These are phyloP conservation scores for Telfairia occidentalis DNA, from an alignment of 331 rosid species.

Conservation along the genomic window DNA sequence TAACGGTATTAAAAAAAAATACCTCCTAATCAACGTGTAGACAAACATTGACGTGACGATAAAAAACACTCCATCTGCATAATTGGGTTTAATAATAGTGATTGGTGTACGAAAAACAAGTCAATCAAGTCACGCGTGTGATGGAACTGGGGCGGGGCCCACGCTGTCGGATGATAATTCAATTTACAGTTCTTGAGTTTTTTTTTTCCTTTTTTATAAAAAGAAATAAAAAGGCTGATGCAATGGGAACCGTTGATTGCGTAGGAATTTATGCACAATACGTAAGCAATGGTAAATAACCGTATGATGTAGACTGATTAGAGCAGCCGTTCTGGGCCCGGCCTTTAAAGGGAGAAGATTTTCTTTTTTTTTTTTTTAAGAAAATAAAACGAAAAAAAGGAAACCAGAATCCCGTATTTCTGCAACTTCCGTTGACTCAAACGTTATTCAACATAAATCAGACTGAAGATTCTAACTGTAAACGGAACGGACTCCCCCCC, in stretches of 20 bases:
- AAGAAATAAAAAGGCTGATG: background rate
- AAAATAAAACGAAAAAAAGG: background rate
- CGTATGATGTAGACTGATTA: background rate
- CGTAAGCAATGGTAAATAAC: slow-evolving; percentile 3
- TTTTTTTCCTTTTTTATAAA: too few relatives aligned
- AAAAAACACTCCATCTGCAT: too few relatives aligned
- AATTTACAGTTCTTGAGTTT: background rate
- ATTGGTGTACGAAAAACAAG: background rate
- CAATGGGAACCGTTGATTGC: background rate
- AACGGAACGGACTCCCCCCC: slow-evolving; percentile 10
- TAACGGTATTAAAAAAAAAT: too few relatives aligned
- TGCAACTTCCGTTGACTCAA: slow-evolving; percentile 1
- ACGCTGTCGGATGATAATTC: background rate
- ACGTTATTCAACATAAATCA: background rate
- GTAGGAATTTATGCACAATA: background rate
- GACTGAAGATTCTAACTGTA: slow-evolving; percentile 2
- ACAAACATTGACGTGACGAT: too few relatives aligned
- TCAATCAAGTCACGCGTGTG: slow-evolving; percentile 11
- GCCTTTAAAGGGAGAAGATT: background rate
- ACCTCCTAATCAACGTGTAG: too few relatives aligned
- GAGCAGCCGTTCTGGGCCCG: background rate
- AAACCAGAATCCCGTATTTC: background rate
- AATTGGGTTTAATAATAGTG: background rate
- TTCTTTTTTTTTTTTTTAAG: background rate
- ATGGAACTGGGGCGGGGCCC: slow-evolving; percentile 1